Base-by-base conservation (phyloP, 2,329 filamentous ascomycete genomes). In the Pezicula carpinea region DNA sequence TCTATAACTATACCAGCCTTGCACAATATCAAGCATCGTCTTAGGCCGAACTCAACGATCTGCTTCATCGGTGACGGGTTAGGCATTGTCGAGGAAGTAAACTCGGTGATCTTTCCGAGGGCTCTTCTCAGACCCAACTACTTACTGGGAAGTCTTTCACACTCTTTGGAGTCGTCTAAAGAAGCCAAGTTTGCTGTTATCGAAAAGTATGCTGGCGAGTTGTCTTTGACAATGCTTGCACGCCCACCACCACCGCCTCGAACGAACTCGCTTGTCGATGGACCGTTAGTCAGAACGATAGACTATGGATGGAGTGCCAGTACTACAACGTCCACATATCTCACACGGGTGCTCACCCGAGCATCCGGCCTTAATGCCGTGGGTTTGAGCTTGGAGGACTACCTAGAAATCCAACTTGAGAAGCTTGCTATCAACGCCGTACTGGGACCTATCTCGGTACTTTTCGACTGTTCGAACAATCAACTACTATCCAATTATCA, bases 61-160 rank as follows among this genome's bases (percentile, higher is more conserved):
- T 81, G 87, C 49, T 77, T 95, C 46, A 65, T 95, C 47, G 85
- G 89, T 47, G 87, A 92, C 52, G 89, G 91, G 1, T 79, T 97
- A 66, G 92, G 93, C 1, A 71, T 89, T 2, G 73, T 89, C n/a
- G 90, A 97, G 41, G 77, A 83, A 41, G 75, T 96, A 34, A 89
- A 89, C 57, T 67, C 75, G 29, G 66, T 76, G 10, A 65, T 95
- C 22, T 96, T 96, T 56, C 75, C 79, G 0, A 77, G 91, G 51
- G 73, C 78, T 0, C 63, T 68, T 1, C 72, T 69, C 1, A 77
- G 87, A 21, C 93, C 93, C 2, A 80, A 79, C 46, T 96, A 95
- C 57, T 74, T 96, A 49, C 63, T 63, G 19, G 62, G 58, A 2
- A 65, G 60, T 38, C 65, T 68, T 0, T 48, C 52, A 15, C 62